Conservation (phyloP, 163 green algal species). For the Chlorella variabilis region DNA sequence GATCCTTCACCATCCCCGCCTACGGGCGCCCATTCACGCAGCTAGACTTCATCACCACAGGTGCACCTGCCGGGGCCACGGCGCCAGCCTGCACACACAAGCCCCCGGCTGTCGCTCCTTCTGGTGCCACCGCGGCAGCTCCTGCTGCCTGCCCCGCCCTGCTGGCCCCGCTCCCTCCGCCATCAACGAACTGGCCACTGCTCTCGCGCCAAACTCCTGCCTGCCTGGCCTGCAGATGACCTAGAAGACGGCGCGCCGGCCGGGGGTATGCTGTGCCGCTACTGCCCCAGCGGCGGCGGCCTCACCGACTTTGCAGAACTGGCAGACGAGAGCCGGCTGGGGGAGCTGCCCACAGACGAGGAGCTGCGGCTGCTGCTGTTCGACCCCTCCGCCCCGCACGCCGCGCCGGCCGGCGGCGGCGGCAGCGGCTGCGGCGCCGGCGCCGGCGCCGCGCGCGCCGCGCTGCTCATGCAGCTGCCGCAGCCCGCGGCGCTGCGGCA, state of each 20-base stretch:
- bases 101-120: neutral
- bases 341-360: constrained; percentile 28
- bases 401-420: neutral
- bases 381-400: neutral
- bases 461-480: neutral
- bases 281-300: neutral
- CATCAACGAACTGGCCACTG: too few species aligned
- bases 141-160: neutral
- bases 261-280: neutral
- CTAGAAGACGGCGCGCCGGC: neutral
- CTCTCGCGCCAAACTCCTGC: too few species aligned
- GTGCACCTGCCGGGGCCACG: neutral
- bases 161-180: neutral
- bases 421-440: too few species aligned
- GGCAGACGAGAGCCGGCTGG: constrained; percentile 16
- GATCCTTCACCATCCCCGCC: constrained; percentile 26
- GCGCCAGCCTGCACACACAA: too few species aligned
- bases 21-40: constrained; percentile 23
- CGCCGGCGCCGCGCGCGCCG: neutral
- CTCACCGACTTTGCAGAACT: constrained; percentile 25
- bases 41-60: constrained; percentile 35
- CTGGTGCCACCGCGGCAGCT: neutral
- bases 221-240: neutral
- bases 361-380: constrained; percentile 17
- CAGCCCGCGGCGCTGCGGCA: neutral